Percentiles rank a stretch among this genome's conserved stretches.
These are phyloP conservation scores for Yamadazyma sp. DNA, from an alignment of 1,139 yeast species.

Conservation along the genomic window DNA sequence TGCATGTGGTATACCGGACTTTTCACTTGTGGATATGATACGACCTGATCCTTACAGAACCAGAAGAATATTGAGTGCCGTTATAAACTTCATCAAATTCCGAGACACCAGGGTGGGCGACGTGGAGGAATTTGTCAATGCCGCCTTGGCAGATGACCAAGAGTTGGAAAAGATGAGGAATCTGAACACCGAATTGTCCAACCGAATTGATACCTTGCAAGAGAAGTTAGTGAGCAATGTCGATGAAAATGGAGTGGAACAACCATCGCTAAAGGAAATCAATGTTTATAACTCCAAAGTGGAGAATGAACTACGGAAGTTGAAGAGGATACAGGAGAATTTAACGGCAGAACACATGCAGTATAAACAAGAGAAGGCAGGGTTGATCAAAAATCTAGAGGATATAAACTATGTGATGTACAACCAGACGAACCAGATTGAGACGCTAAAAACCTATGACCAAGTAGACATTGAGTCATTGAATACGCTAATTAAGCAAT, in stretches of 20 bases:
- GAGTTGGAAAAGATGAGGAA: slow-evolving; percentile 29
- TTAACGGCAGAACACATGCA: slow-evolving; percentile 64
- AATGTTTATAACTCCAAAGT: slow-evolving; percentile 57
- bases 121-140: slow-evolving; percentile 59
- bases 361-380: slow-evolving; percentile 62
- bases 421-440: slow-evolving; percentile 60
- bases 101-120: slow-evolving; percentile 75
- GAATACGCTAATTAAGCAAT: slow-evolving; percentile 54
- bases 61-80: slow-evolving; percentile 72
- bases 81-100: slow-evolving; percentile 81
- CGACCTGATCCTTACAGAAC: slow-evolving; percentile 69
- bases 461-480: slow-evolving; percentile 63
- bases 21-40: slow-evolving; percentile 63
- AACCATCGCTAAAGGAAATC: slow-evolving; percentile 44
- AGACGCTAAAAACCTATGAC: slow-evolving; percentile 58
- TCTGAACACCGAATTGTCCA: slow-evolving; percentile 41
- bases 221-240: slow-evolving; percentile 21
- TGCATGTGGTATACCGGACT: slow-evolving; percentile 77
- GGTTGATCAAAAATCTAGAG: slow-evolving; percentile 55
- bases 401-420: slow-evolving; percentile 53
- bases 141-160: slow-evolving; percentile 52
- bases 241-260: slow-evolving; percentile 19
- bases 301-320: slow-evolving; percentile 61
- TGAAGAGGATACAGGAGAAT: slow-evolving; percentile 64
- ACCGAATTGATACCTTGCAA: slow-evolving; percentile 44